Evolutionary conservation across 2,329 filamentous ascomycete genomes (phyloP), one percentile per base, ranked within the genome.

Genomic region (Thielaviopsis euricoi): DNA sequence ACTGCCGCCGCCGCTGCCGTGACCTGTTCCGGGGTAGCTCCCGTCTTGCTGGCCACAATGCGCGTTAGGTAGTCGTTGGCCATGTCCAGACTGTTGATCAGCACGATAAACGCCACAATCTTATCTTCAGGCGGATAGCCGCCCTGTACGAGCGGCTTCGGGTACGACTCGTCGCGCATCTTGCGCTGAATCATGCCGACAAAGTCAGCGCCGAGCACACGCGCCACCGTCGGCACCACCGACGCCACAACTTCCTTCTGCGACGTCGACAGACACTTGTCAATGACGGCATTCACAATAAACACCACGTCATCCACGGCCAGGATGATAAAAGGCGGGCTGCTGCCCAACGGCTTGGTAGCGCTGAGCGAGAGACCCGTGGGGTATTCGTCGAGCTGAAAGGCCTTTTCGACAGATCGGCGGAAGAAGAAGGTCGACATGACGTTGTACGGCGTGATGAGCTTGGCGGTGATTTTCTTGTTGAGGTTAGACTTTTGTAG

Each of bases 301-400:
- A 97, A 98, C 91, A 98, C 97, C 66, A 97, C 89, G 71, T 96
- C 93, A 73, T 98, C 93, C 9, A 98, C 90, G 0, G 91, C 90
- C 1, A 90, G 89, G 50, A 93, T 91, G 65, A 98, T 95, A 66
- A 88, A 94, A 0, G 93, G 93, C 2, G 89, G 80, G 64, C 89
- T 89, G 59, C 83, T 80, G 56, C 85, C 81, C 50, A 95, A 75
- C 3, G 85, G 76, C 65, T 78, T 86, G 65, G 78, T 83, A 49
- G 85, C 76, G 66, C 84, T 88, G 37, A 98, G 75, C 0, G 87
- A 86, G 21, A 98, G 74, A 21, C 89, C 89, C 0, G 77, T 72
- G 0, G 93, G 93, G 21, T 84, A 80, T 68, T 98, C 94, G 67
- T 98, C 93, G 52, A 98, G 75, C 68, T 98, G 91, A 70, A 98